These are phyloP conservation scores for Trichosporon sp. DNA, from an alignment of 1,284 basidiomycete species.

Conservation along the genomic window DNA sequence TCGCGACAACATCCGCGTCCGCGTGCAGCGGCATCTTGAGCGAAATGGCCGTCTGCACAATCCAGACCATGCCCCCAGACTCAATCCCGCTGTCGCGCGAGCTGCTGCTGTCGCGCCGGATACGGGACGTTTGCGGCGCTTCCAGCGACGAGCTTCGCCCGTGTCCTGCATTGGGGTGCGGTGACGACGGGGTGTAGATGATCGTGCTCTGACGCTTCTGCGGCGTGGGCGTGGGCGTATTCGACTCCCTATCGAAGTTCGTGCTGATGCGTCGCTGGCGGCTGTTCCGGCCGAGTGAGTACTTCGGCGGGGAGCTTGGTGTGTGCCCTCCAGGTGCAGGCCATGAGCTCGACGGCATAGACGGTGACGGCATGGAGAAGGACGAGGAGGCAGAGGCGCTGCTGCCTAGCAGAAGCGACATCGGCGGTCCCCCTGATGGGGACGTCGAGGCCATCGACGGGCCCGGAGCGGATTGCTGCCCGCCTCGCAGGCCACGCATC, in stretches of 20 bases:
- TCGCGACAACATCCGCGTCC: neutral
- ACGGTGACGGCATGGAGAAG: neutral
- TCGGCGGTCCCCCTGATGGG: neutral
- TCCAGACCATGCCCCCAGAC: neutral
- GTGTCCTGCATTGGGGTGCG: neutral
- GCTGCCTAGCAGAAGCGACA: neutral
- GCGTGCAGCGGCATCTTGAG: neutral
- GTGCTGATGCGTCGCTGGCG: neutral
- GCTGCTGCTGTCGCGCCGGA: neutral
- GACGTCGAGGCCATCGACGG: neutral
- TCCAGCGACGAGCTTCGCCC: neutral
- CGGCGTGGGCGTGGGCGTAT: neutral
- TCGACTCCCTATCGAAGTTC: neutral
- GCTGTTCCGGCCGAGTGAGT: neutral
- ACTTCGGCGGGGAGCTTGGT: neutral
- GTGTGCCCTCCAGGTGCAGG: neutral
- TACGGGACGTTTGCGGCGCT: neutral
- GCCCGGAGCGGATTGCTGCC: neutral
- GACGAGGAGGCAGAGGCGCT: neutral
- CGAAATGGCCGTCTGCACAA: neutral
- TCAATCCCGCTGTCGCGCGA: neutral
- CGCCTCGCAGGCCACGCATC: neutral
- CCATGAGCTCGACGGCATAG: neutral
- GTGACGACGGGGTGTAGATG: neutral
- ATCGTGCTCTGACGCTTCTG: neutral